Conservation (phyloP, 768 basidiomycete genomes). For the Cubamyces lactineus region DNA sequence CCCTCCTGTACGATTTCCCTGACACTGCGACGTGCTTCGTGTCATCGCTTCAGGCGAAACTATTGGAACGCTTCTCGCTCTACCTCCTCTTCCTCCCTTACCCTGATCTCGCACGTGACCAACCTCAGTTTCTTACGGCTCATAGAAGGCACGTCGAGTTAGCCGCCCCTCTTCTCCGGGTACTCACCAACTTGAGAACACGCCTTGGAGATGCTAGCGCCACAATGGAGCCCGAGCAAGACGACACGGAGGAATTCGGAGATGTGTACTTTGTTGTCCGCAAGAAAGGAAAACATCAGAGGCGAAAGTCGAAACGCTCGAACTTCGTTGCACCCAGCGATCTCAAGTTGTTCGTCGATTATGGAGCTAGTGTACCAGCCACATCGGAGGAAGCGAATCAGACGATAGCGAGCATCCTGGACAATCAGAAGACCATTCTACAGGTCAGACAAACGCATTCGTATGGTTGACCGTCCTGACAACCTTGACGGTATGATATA, state of each 20-base stretch:
- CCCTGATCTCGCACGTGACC: neutral
- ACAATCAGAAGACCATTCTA: slow-evolving; percentile 33
- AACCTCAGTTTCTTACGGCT: neutral
- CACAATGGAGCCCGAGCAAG: neutral
- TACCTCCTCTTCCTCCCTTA: slow-evolving; percentile 19
- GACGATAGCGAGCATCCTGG: slow-evolving; percentile 26
- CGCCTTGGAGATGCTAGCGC: neutral
- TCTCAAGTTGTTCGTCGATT: slow-evolving; percentile 33
- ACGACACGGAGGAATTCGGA: neutral
- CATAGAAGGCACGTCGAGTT: neutral
- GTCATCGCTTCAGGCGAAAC: neutral
- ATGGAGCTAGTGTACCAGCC: slow-evolving; percentile 35
- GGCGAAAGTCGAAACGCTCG: slow-evolving; percentile 16
- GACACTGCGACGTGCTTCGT: neutral
- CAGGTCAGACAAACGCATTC: slow-evolving; percentile 28
- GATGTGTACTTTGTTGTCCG: neutral
- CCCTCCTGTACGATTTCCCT: slow-evolving; percentile 10
- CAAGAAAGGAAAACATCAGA: slow-evolving; percentile 1
- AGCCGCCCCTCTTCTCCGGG: neutral
- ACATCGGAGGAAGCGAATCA: slow-evolving; percentile 26
- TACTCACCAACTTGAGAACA: neutral
- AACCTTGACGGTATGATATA: neutral
- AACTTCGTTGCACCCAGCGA: slow-evolving; percentile 29
- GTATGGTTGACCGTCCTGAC: neutral
- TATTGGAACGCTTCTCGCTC: slow-evolving; percentile 15